phyloP scores from a whole-genome alignment of 371 early-diverging fungal species.

The Apophysomyces elegans region DNA sequence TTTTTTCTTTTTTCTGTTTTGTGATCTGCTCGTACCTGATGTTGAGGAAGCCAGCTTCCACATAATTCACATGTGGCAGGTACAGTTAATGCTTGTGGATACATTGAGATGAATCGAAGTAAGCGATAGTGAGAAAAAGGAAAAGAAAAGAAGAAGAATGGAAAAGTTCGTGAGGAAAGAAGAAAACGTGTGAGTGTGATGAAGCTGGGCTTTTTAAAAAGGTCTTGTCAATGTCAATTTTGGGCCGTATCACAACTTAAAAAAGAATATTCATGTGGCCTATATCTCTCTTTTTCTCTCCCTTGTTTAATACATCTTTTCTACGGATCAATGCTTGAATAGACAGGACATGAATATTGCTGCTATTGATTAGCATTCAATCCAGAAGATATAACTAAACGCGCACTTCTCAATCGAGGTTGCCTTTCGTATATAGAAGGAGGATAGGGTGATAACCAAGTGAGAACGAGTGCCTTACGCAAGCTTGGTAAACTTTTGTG shows the following conservation, averaged over 20 bases:
- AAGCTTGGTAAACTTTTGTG: constrained; percentile 8
- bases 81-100: constrained; percentile 12
- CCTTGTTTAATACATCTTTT: not conserved
- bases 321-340: not conserved
- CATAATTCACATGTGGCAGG: constrained; percentile 46
- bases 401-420: not conserved
- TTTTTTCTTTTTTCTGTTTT: not conserved
- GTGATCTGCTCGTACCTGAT: constrained; percentile 23
- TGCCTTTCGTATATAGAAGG: not conserved
- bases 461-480: not conserved
- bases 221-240: constrained; percentile 11
- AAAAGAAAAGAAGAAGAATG: constrained; percentile 4
- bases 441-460: not conserved
- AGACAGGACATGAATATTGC: no score
- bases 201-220: constrained; percentile 10
- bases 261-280: constrained; percentile 5
- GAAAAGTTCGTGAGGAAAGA: constrained; percentile 10
- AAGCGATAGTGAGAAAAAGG: not conserved
- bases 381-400: no score
- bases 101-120: constrained; percentile 6
- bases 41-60: constrained; percentile 39
- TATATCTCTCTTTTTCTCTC: not conserved
- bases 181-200: constrained; percentile 10
- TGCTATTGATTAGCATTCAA: no score
- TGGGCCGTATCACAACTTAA: constrained; percentile 11